Evolutionary conservation across 2,329 filamentous ascomycete species (phyloP).

Genomic region (Fonsecaea multimorphosa): DNA sequence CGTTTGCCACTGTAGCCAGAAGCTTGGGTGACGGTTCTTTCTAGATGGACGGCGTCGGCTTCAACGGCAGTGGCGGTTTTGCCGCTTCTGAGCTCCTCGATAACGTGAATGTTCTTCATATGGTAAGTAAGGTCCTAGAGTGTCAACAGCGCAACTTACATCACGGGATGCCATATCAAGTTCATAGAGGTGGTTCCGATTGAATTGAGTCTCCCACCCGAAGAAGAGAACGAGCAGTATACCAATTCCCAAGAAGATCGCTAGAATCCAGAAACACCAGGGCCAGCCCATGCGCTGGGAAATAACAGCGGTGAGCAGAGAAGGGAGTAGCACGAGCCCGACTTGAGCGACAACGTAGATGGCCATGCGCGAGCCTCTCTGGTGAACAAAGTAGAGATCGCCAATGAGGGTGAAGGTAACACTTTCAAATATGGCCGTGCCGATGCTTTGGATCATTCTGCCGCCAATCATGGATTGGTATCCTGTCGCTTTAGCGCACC

Average conservation of each 20-base stretch:
- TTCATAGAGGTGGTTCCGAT: constrained; percentile 9
- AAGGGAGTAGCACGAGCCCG: constrained; percentile 10
- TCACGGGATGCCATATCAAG: constrained; percentile 14
- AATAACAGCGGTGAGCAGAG: constrained; percentile 15
- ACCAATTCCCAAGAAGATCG: constrained; percentile 17
- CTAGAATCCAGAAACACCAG: constrained; percentile 20
- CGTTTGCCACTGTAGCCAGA: neutral
- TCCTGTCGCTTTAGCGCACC: constrained; percentile 8
- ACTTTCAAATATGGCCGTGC: constrained; percentile 25
- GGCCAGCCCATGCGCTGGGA: constrained; percentile 17
- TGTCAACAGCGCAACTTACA: neutral
- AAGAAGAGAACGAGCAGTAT: constrained; percentile 16
- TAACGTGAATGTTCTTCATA: constrained; percentile 9
- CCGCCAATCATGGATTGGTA: constrained; percentile 20
- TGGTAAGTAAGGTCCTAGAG: neutral
- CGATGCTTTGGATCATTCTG: constrained; percentile 15
- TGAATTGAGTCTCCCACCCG: constrained; percentile 16
- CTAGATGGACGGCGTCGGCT: neutral
- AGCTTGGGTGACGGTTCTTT: constrained; percentile 2
- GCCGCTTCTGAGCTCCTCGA: constrained; percentile 14
- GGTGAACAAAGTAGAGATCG: constrained; percentile 41
- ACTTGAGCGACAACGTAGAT: constrained; percentile 11
- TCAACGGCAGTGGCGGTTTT: neutral
- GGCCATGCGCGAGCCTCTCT: constrained; percentile 30
- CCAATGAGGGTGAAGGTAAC: constrained; percentile 33